Evolutionary conservation across 2,329 filamentous ascomycete species (phyloP), one percentile per base, ranked within the genome.

Genomic region (Iodosphaeria phyllophila): DNA sequence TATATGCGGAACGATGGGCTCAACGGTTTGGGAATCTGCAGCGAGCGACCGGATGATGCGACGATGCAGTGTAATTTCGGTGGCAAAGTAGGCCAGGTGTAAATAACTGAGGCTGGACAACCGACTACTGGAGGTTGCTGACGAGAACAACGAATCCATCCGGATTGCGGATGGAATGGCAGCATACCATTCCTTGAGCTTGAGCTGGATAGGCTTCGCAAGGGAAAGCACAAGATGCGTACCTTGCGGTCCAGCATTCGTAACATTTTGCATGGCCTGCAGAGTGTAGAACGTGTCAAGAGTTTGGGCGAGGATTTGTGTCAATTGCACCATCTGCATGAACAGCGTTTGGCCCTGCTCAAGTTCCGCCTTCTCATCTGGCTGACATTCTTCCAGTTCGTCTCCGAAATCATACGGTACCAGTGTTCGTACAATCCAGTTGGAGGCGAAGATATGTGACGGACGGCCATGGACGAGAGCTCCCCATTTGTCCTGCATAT

Each of bases 401-500:
- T 74, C 69, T 16, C 65, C 58, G 35, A 74, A 74, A 39, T 74
- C 69, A 13, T 60, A 58, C 18, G 57, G 48, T 3, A 46, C 50
- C 10, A 72, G 58, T 4, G 56, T 46, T 25, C 57, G 56, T 7
- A 82, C 74, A 7, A 72, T 71, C 74, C 75, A 82, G 39, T 80
- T 56, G 19, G 49, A 48, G 23, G 44, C 40, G 32, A 54, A 54
- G 23, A 56, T 52, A 33, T 79, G 74, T 3, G 74, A 78, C 3
- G 76, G 76, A 10, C 75, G 66, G 33, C 76, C 75, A 39, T 80
- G 71, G 17, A 78, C 67, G 15, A 83, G 51, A 3, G 75, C 72
- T 21, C 70, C 74, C 76, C 76, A 83, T 47, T 79, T 91, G 49
- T 93, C 84, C 50, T 92, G 82, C 74, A 91, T 86, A 45, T 89